Base-by-base conservation (phyloP, 2,329 filamentous ascomycete genomes). In the Fonsecaea monophora region DNA sequence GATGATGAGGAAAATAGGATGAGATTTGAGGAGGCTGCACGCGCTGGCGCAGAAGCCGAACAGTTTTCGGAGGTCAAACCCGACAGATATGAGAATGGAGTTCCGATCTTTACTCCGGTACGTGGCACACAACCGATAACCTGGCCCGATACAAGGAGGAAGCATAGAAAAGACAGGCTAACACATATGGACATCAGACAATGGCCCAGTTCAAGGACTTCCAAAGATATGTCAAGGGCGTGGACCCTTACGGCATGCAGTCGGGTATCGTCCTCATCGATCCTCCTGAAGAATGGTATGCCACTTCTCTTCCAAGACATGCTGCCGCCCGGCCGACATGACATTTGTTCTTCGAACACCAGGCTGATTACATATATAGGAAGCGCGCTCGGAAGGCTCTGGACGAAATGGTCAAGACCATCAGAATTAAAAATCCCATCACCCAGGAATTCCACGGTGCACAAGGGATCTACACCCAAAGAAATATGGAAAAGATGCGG, bases 371-470 rank as follows among this genome's bases (percentile, higher is more conserved):
- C 25, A 15, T 18, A 25, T 60, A 9, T 62, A 70, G 69, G 68
- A 72, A 71, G 66, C 70, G 66, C 57, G 65, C 53, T 13, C 70
- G 70, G 38, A 69, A 70, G 68, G 83, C 86, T 42, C 87, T 97
- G 69, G 89, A 95, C 75, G 91, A 97, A 74, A 85, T 92, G 59
- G 87, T 99, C 71, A 98, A 97, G 80, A 89, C 90, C 69, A 92
- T 99, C 78, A 90, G 89, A 76, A 94, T 99, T 75, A 94, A 94
- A 79, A 96, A 99, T 72, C 95, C 95, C 3, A 98, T 99, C 77
- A 97, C 93, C 76, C 95, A 99, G 79, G 95, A 99, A 75, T 99
- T 99, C 74, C 94, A 96, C 84, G 95, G 95, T 50, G 92, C 92
- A 60, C 92, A 94, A 76, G 96, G 95, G 64, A 96, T 92, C 64